Base-by-base conservation (phyloP, 805 yeast genomes). In the Kluyveromyces siamensis region DNA sequence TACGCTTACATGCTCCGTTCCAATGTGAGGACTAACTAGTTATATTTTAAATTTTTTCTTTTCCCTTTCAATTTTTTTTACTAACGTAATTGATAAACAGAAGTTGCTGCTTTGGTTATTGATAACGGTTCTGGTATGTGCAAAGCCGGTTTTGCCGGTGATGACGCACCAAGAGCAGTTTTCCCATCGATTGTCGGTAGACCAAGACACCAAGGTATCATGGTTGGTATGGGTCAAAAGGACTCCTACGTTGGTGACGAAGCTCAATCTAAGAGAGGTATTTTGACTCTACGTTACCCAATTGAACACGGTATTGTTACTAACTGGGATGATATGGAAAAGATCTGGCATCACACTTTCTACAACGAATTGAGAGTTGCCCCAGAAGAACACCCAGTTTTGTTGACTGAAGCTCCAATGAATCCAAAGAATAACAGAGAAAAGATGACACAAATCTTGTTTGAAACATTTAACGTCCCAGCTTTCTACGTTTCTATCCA, bases 131-230 rank as follows among this genome's bases (percentile, higher is more conserved):
- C 99, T 71, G 99, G 99, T 83, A 93, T 93, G 98, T 93, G 99
- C 84, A 93, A 93, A 75, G 99, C 99, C 91, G 99, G 99, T 77
- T 93, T 90, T 73, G 98, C 99, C 83, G 99, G 99, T 80, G 98
- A 93, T 72, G 99, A 93, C 79, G 98, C 98, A 59, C 99, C 99
- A 72, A 87, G 97, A 75, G 98, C 99, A 68, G 99, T 93, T 64
- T 93, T 93, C 91, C 99, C 99, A 70, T 93, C 98, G 55, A 91
- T 93, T 69, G 99, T 91, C 59, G 99, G 99, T 79, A 93, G 99
- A 80, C 98, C 99, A 80, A 90, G 96, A 83, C 99, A 93, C 75
- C 98, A 93, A 76, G 98, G 98, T 84, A 90, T 89, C 81, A 90
- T 90, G 97, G 98, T 91, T 65, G 99, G 99, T 75, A 89, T 93